Base-by-base conservation (phyloP, 2,329 filamentous ascomycete species). In the Tolypocladium capitatum region DNA sequence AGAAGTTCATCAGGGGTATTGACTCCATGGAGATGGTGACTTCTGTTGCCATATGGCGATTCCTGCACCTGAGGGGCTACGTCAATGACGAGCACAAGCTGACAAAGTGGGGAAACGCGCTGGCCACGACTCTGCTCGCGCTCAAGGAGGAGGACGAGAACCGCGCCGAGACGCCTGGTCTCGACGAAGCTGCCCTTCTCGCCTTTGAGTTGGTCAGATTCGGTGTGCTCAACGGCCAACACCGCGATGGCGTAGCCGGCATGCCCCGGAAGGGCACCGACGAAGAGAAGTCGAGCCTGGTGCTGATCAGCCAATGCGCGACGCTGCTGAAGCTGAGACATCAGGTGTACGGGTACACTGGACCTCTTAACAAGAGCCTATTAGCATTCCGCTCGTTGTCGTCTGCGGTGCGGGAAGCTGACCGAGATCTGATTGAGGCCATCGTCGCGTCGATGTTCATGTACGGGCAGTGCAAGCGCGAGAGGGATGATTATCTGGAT, bases 41-140 rank as follows among this genome's bases (percentile, higher is more conserved):
- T 8, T 78, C 78, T 18, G 86, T 95, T 57, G 79, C 83, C 7
- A 75, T 91, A 49, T 96, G 88, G 84, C 80, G 89, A 48, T 92
- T 96, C 65, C 74, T 98, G 21, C 87, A 95, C 60, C 74, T 97
- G 44, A 81, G 90, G 50, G 89, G 84, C 24, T 98, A 96, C 58
- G 74, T 94, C 43, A 80, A 92, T 55, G 74, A 81, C 45, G 72
- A 78, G 43, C 91, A 97, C 64, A 78, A 82, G 50, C 74, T 96
- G 51, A 95, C 90, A 9, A 67, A 72, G 9, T 95, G 89, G 88
- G 92, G 91, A 16, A 80, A 82, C 56, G 86, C 86, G 20, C 72
- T 97, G 35, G 80, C 81, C 30, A 77, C 78, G 30, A 82, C 85
- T 4, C 68, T 94, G 27, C 70, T 81, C 48, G 69, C 74, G 9